Conservation (phyloP, 106 monocot species). For the Acanthochlamys bracteata region DNA sequence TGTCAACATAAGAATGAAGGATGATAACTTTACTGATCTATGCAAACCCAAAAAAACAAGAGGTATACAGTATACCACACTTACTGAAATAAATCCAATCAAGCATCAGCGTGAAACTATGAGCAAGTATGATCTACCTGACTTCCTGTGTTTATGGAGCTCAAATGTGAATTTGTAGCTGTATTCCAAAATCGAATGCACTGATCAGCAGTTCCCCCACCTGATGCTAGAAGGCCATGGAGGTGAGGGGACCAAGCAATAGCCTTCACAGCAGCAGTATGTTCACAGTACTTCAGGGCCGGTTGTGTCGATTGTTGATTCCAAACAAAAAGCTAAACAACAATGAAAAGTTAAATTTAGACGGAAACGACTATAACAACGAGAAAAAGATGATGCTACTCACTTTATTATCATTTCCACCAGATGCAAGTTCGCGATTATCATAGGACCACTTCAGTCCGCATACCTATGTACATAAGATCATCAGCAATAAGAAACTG, state of each 20-base stretch:
- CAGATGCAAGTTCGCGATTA: slow-evolving; percentile 92
- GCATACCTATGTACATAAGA: slow-evolving; percentile 46
- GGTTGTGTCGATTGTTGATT: slow-evolving; percentile 85
- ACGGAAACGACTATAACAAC: not conserved
- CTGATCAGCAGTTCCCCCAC: slow-evolving; percentile 97
- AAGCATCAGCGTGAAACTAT: not conserved
- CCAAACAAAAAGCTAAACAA: slow-evolving; percentile 90
- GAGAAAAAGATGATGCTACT: slow-evolving; percentile 12
- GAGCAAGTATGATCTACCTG: slow-evolving; percentile 42
- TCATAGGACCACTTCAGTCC: slow-evolving; percentile 97
- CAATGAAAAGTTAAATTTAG: not conserved
- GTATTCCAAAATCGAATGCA: slow-evolving; percentile 98
- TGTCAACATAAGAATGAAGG: too few relatives aligned
- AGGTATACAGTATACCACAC: too few relatives aligned
- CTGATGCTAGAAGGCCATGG: slow-evolving; percentile 92
- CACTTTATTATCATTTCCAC: slow-evolving; percentile 96
- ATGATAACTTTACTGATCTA: too few relatives aligned
- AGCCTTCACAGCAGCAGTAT: slow-evolving; percentile 98
- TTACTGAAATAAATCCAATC: not conserved
- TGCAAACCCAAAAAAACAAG: too few relatives aligned
- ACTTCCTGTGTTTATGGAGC: slow-evolving; percentile 89
- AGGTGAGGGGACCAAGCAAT: slow-evolving; percentile 98
- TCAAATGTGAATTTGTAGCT: slow-evolving; percentile 76
- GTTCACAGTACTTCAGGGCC: slow-evolving; percentile 82
- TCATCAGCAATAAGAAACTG: not conserved